Conservation (phyloP, 371 early-diverging fungal genomes). For the Entomophthora muscae region DNA sequence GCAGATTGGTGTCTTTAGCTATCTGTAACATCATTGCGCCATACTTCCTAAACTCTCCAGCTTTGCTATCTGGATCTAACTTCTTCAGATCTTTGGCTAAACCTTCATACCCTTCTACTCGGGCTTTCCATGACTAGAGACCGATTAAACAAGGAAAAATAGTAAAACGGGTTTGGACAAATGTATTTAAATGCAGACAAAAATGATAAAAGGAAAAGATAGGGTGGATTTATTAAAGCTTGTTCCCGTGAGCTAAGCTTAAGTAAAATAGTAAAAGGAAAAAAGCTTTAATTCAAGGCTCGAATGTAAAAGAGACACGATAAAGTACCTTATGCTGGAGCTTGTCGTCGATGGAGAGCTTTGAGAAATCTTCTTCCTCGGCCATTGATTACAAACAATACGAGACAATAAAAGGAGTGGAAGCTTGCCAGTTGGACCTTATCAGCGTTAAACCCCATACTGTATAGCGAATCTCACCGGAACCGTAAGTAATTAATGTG, state of each 20-base stretch:
- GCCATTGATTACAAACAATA: too few species aligned
- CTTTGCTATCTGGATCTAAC: conserved; percentile 33
- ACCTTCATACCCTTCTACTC: conserved; percentile 72
- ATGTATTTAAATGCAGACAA: background rate
- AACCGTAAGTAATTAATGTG: too few species aligned
- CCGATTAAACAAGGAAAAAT: too few species aligned
- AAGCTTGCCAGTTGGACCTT: too few species aligned
- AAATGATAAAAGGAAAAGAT: background rate
- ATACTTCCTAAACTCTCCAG: conserved; percentile 41
- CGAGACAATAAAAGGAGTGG: too few species aligned
- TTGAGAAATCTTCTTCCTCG: conserved; percentile 9
- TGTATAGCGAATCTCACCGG: too few species aligned
- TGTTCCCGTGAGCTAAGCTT: background rate
- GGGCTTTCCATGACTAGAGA: conserved; percentile 81
- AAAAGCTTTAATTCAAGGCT: background rate
- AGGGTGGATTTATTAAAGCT: background rate
- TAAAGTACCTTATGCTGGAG: conserved; percentile 8
- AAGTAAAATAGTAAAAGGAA: background rate
- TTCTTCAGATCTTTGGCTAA: conserved; percentile 44
- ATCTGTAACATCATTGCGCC: conserved; percentile 57
- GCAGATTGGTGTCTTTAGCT: conserved; percentile 70
- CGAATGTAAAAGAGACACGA: background rate
- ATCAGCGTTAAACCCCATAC: too few species aligned
- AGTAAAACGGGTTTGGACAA: too few species aligned
- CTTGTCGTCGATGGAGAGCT: conserved; percentile 10